phyloP scores from a whole-genome alignment of 177 flowering plant genomes.

The Tripterygium wilfordii region DNA sequence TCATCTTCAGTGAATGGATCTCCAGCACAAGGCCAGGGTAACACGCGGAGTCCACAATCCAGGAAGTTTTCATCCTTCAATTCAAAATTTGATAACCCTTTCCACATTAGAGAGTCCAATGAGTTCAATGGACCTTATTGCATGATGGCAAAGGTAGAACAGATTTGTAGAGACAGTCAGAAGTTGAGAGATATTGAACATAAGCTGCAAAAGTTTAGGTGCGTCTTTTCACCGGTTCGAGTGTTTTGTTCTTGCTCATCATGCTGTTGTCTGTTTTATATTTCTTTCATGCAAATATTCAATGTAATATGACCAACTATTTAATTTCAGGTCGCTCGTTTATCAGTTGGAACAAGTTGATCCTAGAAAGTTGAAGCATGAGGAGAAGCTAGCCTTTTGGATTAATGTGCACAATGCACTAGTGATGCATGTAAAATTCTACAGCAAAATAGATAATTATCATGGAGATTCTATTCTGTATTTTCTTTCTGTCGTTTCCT shows the following conservation, averaged over 20 bases:
- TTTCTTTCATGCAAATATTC: neutral
- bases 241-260: too few relatives aligned
- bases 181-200: constrained; percentile 46
- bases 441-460: too few relatives aligned
- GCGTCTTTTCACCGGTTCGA: constrained; percentile 15
- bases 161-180: constrained; percentile 53
- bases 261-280: too few relatives aligned
- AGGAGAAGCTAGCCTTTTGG: constrained; percentile 96
- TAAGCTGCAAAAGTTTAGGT: constrained; percentile 67
- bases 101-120: constrained; percentile 43
- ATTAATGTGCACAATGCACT: constrained; percentile 89
- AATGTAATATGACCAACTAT: neutral
- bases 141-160: constrained; percentile 63
- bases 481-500: neutral
- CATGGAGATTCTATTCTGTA: too few relatives aligned
- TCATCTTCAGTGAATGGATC: constrained; percentile 47
- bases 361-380: constrained; percentile 67
- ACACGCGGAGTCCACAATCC: constrained; percentile 49
- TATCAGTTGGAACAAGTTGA: constrained; percentile 61
- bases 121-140: constrained; percentile 80
- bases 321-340: constrained; percentile 58
- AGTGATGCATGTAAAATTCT: constrained; percentile 83
- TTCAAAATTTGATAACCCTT: constrained; percentile 53
- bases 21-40: constrained; percentile 51
- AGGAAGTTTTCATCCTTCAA: constrained; percentile 53